Conservation (phyloP, 768 basidiomycete genomes). For the Leccinum rimulosum region DNA sequence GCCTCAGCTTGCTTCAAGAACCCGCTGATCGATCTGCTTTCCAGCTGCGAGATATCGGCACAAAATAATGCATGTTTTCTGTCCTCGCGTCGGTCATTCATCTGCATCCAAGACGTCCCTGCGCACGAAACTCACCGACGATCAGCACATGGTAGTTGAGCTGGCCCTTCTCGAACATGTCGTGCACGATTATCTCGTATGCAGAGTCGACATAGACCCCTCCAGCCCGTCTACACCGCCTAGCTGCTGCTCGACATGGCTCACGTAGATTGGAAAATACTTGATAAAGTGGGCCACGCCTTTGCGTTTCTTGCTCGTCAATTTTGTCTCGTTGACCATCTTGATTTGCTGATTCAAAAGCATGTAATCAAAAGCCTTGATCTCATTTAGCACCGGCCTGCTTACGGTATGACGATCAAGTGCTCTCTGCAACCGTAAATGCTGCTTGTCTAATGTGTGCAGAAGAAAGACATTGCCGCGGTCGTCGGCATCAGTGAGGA, state of each 20-base stretch:
- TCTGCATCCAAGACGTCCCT: neutral
- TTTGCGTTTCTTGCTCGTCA: constrained; percentile 88
- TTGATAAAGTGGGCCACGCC: constrained; percentile 92
- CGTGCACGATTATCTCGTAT: constrained; percentile 84
- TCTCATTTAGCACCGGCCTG: neutral
- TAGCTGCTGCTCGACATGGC: constrained; percentile 81
- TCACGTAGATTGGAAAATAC: constrained; percentile 87
- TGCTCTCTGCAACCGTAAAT: constrained; percentile 65
- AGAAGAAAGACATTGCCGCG: constrained; percentile 73
- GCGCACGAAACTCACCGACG: constrained; percentile 62
- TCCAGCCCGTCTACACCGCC: constrained; percentile 73
- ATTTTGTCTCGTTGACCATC: constrained; percentile 84
- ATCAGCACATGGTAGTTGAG: constrained; percentile 95
- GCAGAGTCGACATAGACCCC: constrained; percentile 71
- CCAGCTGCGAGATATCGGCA: constrained; percentile 74
- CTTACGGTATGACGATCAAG: constrained; percentile 77
- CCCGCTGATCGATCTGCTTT: constrained; percentile 55
- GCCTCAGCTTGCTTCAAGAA: constrained; percentile 74
- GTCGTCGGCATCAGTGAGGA: constrained; percentile 75
- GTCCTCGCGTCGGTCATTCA: constrained; percentile 7
- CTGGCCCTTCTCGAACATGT: constrained; percentile 97
- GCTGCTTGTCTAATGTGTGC: constrained; percentile 77
- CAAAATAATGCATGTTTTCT: constrained; percentile 98
- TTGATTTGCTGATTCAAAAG: constrained; percentile 81
- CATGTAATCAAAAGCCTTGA: constrained; percentile 1